Evolutionary conservation across 768 basidiomycete species (phyloP).

Genomic region (Phaeolepiota aurea): DNA sequence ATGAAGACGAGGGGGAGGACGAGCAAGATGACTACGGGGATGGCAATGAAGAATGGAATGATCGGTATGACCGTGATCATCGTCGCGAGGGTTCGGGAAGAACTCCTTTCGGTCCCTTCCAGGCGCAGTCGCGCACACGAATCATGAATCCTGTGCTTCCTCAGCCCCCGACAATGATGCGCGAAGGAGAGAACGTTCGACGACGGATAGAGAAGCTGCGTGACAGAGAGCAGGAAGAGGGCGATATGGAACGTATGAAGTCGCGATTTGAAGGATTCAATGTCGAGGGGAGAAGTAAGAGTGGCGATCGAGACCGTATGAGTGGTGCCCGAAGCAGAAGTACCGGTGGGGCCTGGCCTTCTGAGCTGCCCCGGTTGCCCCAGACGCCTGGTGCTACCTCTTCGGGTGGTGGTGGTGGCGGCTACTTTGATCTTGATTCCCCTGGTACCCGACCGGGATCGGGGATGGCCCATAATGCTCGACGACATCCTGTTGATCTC

Average conservation of each 20-base stretch:
- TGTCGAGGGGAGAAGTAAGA: slow-evolving; percentile 1
- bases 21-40: slow-evolving; percentile 12
- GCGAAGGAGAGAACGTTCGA: slow-evolving; percentile 3
- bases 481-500: neutral
- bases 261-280: slow-evolving; percentile 3
- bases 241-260: neutral
- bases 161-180: slow-evolving; percentile 16
- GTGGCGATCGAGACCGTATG: neutral
- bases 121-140: slow-evolving; percentile 1
- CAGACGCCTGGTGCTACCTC: slow-evolving; percentile 18
- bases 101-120: neutral
- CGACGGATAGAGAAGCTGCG: neutral
- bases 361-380: slow-evolving; percentile 21
- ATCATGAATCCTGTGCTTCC: slow-evolving; percentile 10
- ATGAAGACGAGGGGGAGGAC: slow-evolving; percentile 11
- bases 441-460: neutral
- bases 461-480: neutral
- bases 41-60: slow-evolving; percentile 9
- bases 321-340: neutral
- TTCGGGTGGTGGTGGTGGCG: slow-evolving; percentile 8
- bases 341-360: slow-evolving; percentile 15
- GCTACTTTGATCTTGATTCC: slow-evolving; percentile 13
- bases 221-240: slow-evolving; percentile 1
- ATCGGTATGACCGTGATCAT: neutral
- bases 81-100: neutral